These are phyloP conservation scores for Lenzites betulinus DNA, from an alignment of 768 basidiomycete genomes.

Conservation along the genomic window DNA sequence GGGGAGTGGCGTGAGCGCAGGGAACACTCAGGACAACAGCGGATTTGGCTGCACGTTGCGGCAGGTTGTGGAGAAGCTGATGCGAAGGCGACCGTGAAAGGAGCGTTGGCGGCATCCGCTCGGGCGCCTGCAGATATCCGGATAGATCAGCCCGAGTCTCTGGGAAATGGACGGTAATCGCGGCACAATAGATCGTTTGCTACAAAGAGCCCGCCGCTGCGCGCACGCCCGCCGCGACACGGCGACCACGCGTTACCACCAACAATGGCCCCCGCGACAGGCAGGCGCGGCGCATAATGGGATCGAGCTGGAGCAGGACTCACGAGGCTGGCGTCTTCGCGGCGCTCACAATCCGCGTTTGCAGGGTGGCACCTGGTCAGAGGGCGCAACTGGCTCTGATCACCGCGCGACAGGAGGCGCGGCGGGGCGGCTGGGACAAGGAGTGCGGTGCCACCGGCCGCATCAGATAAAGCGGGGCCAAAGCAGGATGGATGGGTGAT, in stretches of 20 bases:
- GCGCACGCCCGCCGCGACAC: constrained; percentile 3
- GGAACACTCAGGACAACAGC: constrained; percentile 3
- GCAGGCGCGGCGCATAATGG: not conserved
- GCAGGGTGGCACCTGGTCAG: constrained; percentile 16
- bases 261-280: not conserved
- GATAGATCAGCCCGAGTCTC: constrained; percentile 17
- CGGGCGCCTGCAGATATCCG: constrained; percentile 17
- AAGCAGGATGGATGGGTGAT: constrained; percentile 3
- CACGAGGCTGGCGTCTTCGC: constrained; percentile 9
- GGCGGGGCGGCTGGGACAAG: not conserved
- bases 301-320: constrained; percentile 7
- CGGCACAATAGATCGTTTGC: constrained; percentile 9
- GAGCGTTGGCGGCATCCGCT: constrained; percentile 15
- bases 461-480: constrained; percentile 1
- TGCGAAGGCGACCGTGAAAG: constrained; percentile 15
- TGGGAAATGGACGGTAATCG: constrained; percentile 9
- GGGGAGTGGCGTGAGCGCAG: constrained; percentile 8
- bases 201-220: constrained; percentile 9
- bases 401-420: not conserved
- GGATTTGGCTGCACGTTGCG: constrained; percentile 11
- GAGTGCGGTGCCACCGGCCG: not conserved
- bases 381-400: constrained; percentile 12
- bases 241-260: not conserved
- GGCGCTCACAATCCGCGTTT: constrained; percentile 6
- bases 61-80: constrained; percentile 7